Evolutionary conservation across 2,329 filamentous ascomycete genomes (phyloP).

Genomic region (Dactylellina leptospora): DNA sequence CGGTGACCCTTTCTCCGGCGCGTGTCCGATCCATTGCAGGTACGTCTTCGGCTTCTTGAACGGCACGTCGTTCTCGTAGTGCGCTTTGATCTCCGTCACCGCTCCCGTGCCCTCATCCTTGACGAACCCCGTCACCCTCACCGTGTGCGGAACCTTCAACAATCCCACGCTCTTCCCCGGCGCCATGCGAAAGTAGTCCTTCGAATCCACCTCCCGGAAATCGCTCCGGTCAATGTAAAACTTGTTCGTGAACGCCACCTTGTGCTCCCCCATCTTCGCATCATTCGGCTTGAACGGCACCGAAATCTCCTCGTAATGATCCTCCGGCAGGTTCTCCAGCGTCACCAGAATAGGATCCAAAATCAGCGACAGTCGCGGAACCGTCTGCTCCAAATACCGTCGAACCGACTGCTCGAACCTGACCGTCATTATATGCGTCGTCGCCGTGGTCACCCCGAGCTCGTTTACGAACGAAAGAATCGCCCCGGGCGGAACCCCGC

Average conservation of each 20-base stretch:
- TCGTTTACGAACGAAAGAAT: constrained; percentile 91
- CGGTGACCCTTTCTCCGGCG: constrained; percentile 69
- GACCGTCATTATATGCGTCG: constrained; percentile 78
- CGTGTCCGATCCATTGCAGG: constrained; percentile 88
- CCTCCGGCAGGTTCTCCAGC: constrained; percentile 79
- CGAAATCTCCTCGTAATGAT: constrained; percentile 71
- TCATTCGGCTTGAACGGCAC: constrained; percentile 86
- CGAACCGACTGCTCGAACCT: constrained; percentile 88
- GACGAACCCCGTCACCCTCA: constrained; percentile 73
- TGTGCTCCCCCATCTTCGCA: constrained; percentile 71
- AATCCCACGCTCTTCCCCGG: constrained; percentile 78
- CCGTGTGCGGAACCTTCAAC: constrained; percentile 74
- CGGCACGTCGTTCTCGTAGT: constrained; percentile 75
- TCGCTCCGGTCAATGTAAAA: constrained; percentile 86
- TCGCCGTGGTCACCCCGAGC: constrained; percentile 85
- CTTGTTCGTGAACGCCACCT: constrained; percentile 73
- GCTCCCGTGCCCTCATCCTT: constrained; percentile 72
- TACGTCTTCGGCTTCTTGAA: constrained; percentile 74
- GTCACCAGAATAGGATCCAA: constrained; percentile 84
- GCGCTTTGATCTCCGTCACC: constrained; percentile 73
- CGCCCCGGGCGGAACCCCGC: constrained; percentile 86
- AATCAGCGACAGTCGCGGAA: constrained; percentile 88
- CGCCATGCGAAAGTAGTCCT: constrained; percentile 80
- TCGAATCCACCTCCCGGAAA: constrained; percentile 76
- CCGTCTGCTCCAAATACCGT: constrained; percentile 84